These are phyloP conservation scores for Cordyceps cicadae DNA, from an alignment of 2,329 filamentous ascomycete genomes.

Conservation along the genomic window DNA sequence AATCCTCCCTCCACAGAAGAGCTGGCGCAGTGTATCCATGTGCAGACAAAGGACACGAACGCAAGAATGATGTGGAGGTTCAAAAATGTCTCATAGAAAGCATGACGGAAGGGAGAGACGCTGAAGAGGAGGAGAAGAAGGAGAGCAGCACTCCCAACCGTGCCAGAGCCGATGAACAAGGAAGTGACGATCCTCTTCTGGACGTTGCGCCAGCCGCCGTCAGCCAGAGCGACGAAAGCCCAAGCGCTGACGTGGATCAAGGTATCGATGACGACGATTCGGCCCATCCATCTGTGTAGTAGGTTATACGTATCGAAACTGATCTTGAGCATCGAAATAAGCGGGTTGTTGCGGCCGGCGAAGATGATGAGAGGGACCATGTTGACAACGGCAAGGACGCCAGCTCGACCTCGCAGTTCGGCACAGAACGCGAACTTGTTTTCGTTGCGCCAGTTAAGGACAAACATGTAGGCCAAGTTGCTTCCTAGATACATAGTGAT, in stretches of 20 bases:
- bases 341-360: slow-evolving; percentile 84
- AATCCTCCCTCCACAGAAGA: slow-evolving; percentile 58
- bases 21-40: slow-evolving; percentile 66
- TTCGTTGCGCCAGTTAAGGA: slow-evolving; percentile 49
- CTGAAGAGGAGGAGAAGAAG: slow-evolving; percentile 60
- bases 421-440: slow-evolving; percentile 62
- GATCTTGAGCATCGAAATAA: slow-evolving; percentile 73
- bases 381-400: slow-evolving; percentile 77
- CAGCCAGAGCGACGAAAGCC: slow-evolving; percentile 61
- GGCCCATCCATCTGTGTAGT: slow-evolving; percentile 63
- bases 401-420: slow-evolving; percentile 77
- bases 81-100: slow-evolving; percentile 96
- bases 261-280: slow-evolving; percentile 61
- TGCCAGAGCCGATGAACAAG: slow-evolving; percentile 58
- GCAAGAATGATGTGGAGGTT: slow-evolving; percentile 75
- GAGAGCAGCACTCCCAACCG: slow-evolving; percentile 54
- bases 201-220: slow-evolving; percentile 54
- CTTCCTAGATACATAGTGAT: slow-evolving; percentile 49
- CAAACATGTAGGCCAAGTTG: slow-evolving; percentile 55
- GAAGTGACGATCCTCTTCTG: slow-evolving; percentile 44
- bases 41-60: slow-evolving; percentile 56
- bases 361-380: slow-evolving; percentile 87
- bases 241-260: slow-evolving; percentile 65
- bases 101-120: slow-evolving; percentile 75
- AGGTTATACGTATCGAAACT: slow-evolving; percentile 95